These are phyloP conservation scores for Misopates orontium DNA, from an alignment of 257 asterid genomes.

Conservation along the genomic window DNA sequence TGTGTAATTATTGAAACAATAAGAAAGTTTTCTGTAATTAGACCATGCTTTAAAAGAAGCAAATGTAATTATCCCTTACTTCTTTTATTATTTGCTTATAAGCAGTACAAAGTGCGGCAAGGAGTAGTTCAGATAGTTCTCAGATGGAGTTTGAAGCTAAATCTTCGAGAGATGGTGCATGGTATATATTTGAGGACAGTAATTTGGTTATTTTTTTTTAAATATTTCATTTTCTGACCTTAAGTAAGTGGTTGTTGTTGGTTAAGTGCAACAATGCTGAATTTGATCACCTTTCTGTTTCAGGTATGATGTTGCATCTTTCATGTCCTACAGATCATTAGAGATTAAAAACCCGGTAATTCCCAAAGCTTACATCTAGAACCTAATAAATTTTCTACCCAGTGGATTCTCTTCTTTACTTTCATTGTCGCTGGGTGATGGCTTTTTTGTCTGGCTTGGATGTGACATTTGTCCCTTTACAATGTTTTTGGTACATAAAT, in stretches of 20 bases:
- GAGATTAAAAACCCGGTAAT: constrained; percentile 85
- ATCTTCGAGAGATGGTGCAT: constrained; percentile 98
- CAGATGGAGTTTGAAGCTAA: constrained; percentile 93
- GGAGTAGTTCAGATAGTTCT: constrained; percentile 53
- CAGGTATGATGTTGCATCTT: constrained; percentile 84
- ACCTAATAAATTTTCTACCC: constrained; percentile 18
- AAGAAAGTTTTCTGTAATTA: neutral
- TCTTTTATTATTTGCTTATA: neutral
- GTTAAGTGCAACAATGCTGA: constrained; percentile 11
- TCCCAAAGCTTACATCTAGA: constrained; percentile 34
- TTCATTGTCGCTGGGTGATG: constrained; percentile 17
- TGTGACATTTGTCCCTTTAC: no score
- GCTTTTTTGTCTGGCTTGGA: constrained; percentile 4
- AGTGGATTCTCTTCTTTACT: constrained; percentile 16
- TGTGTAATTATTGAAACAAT: no score
- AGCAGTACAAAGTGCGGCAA: constrained; percentile 55
- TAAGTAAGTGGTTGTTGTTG: constrained; percentile 1
- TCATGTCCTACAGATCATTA: constrained; percentile 67
- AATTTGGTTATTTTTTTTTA: constrained; percentile 4
- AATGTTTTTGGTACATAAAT: no score
- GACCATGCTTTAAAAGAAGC: neutral
- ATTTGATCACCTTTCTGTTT: constrained; percentile 12
- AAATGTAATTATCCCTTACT: neutral
- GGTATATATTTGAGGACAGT: constrained; percentile 49
- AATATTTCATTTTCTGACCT: constrained; percentile 12